phyloP scores from a whole-genome alignment of 2,329 filamentous ascomycete genomes.

The Nothomitra cinnamomea region DNA sequence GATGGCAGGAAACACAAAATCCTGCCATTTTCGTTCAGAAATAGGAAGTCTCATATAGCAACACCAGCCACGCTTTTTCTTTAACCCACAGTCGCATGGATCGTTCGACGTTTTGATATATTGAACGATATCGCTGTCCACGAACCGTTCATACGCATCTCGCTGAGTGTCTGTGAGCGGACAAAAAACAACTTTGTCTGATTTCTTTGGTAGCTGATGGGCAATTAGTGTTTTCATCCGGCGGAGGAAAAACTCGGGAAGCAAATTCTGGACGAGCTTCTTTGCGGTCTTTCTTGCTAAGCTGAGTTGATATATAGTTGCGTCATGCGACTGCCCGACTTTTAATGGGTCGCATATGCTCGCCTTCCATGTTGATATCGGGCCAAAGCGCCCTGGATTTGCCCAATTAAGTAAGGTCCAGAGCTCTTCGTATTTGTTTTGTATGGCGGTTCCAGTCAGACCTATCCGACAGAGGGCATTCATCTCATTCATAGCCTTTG shows the following conservation, averaged over 20 bases:
- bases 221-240: slow-evolving; percentile 88
- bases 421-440: slow-evolving; percentile 94
- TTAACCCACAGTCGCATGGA: slow-evolving; percentile 50
- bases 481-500: slow-evolving; percentile 73
- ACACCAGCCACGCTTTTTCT: slow-evolving; percentile 65
- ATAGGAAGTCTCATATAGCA: slow-evolving; percentile 45
- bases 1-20: slow-evolving; percentile 72
- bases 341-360: slow-evolving; percentile 66
- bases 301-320: slow-evolving; percentile 67
- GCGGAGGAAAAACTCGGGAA: slow-evolving; percentile 79
- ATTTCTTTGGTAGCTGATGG: slow-evolving; percentile 86
- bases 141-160: slow-evolving; percentile 65
- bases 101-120: slow-evolving; percentile 52
- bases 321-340: slow-evolving; percentile 82
- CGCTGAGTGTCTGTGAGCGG: slow-evolving; percentile 69
- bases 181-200: slow-evolving; percentile 86
- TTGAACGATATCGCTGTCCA: slow-evolving; percentile 54
- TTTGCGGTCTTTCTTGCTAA: slow-evolving; percentile 65
- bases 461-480: slow-evolving; percentile 88
- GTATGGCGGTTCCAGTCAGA: slow-evolving; percentile 86
- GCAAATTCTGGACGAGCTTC: slow-evolving; percentile 68
- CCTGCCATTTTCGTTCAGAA: slow-evolving; percentile 48
- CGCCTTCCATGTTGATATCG: slow-evolving; percentile 57
- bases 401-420: slow-evolving; percentile 97
- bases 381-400: slow-evolving; percentile 58